Base-by-base conservation (phyloP, 2,329 filamentous ascomycete species). In the Colletotrichum cuscutae region DNA sequence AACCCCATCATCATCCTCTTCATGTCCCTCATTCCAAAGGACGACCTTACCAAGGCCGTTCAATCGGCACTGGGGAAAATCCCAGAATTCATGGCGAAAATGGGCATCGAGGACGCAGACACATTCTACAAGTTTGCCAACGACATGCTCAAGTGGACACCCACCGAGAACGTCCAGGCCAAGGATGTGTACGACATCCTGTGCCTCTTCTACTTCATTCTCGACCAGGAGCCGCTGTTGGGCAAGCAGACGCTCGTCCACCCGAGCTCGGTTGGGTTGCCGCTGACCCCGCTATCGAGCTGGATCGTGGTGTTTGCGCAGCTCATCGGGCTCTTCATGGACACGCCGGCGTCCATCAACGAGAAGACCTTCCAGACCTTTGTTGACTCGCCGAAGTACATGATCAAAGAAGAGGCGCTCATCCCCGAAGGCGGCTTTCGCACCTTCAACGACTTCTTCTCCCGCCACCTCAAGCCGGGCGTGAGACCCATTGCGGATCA, bases 381-480 rank as follows among this genome's bases (percentile, higher is more conserved):
- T 74, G 71, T 77, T 28, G 73, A 79, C 0, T 80, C 79, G 0
- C 79, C 78, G 1, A 60, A 67, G 4, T 84, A 81, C 74, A 76
- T 78, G 42, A 77, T 79, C 26, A 60, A 80, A 1, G 79, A 83
- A 54, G 81, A 79, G 26, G 54, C 42, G 8, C 42, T 78, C 4
- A 75, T 77, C 24, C 83, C 83, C 9, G 56, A 58, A 12, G 78
- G 77, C 5, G 82, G 80, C 3, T 82, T 78, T 69, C 75, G 74
- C 11, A 80, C 80, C 24, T 86, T 85, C 78, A 85, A 85, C 68
- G 76, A 84, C 13, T 82, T 84, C 74, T 85, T 85, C 73, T 75
- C 80, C 26, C 81, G 83, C 11, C 74, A 76, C 32, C 76, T 83
- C 49, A 84, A 83, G 74, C 76, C 77, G 4, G 81, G 79, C 8